phyloP scores from a whole-genome alignment of 106 monocot species.

The Dendrobium officinale region DNA sequence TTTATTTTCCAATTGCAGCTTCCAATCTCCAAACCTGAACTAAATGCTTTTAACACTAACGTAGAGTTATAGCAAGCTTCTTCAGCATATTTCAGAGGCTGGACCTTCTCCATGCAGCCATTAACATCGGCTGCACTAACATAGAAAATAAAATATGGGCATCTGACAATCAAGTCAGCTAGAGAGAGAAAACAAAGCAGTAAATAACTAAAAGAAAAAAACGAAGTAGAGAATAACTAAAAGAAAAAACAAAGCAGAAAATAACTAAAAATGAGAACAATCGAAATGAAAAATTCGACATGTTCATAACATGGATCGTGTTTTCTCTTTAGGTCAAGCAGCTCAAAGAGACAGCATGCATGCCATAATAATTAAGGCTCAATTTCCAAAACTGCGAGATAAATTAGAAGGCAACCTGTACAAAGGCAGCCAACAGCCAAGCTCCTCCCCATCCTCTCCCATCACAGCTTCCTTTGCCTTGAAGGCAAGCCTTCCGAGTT shows the following conservation, averaged over 20 bases:
- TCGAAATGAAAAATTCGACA: background rate
- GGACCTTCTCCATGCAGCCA: slow-evolving; percentile 60
- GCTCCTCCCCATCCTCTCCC: slow-evolving; percentile 49
- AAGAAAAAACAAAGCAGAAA: background rate
- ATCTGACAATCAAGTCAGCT: background rate
- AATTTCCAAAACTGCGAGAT: background rate
- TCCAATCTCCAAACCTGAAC: slow-evolving; percentile 94
- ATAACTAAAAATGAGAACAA: background rate
- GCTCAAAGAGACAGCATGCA: background rate
- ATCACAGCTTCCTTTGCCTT: slow-evolving; percentile 29
- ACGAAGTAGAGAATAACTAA: no score
- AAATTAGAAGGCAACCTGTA: slow-evolving; percentile 53
- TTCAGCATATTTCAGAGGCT: slow-evolving; percentile 66
- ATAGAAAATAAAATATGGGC: slow-evolving; percentile 10
- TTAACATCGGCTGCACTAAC: slow-evolving; percentile 68
- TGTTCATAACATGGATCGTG: background rate
- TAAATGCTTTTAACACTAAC: slow-evolving; percentile 66
- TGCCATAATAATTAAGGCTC: background rate
- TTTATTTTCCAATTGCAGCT: slow-evolving; percentile 82
- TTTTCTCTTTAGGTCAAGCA: background rate
- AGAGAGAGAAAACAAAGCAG: background rate
- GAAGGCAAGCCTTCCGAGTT: slow-evolving; percentile 36
- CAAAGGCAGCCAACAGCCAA: slow-evolving; percentile 54
- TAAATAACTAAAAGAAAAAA: background rate
- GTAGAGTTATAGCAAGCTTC: slow-evolving; percentile 69